Evolutionary conservation across 2,329 filamentous ascomycete genomes (phyloP).

Genomic region (Fusarium nygamai): DNA sequence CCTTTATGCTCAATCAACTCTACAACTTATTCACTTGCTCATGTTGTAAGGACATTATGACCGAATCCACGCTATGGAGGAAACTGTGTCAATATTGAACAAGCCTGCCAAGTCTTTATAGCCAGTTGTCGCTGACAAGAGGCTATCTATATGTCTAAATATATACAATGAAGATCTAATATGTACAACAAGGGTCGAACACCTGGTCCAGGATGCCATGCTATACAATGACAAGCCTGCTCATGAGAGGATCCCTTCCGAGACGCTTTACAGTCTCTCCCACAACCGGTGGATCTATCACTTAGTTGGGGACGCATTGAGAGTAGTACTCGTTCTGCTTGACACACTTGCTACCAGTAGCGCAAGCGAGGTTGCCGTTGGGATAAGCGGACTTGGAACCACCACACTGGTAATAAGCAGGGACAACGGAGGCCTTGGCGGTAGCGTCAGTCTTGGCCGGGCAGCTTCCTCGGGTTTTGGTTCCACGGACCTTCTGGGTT

Average conservation of each 20-base stretch:
- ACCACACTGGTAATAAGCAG: conserved; percentile 36
- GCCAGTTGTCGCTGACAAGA: conserved; percentile 11
- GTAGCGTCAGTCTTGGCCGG: conserved; percentile 22
- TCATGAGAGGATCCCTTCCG: not conserved
- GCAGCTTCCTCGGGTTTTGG: conserved; percentile 27
- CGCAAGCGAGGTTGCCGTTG: conserved; percentile 36
- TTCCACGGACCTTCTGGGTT: conserved; percentile 23
- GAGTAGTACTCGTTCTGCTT: conserved; percentile 41
- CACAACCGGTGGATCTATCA: conserved; percentile 5
- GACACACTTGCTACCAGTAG: conserved; percentile 36
- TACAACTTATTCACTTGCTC: too few relatives aligned
- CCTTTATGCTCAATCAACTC: not conserved
- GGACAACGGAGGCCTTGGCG: conserved; percentile 21
- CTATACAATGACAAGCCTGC: conserved; percentile 20
- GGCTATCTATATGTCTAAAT: conserved; percentile 16
- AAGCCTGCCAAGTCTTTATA: conserved; percentile 23
- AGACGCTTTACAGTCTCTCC: not conserved
- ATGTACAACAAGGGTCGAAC: conserved; percentile 33
- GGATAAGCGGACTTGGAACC: conserved; percentile 36
- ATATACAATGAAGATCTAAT: conserved; percentile 35
- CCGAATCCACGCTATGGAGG: not conserved
- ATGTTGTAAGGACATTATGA: too few relatives aligned
- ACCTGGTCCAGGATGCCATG: conserved; percentile 21
- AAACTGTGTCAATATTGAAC: not conserved
- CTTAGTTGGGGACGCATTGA: conserved; percentile 40